These are phyloP conservation scores for Hortiboletus campestris DNA, from an alignment of 768 basidiomycete genomes.

Conservation along the genomic window DNA sequence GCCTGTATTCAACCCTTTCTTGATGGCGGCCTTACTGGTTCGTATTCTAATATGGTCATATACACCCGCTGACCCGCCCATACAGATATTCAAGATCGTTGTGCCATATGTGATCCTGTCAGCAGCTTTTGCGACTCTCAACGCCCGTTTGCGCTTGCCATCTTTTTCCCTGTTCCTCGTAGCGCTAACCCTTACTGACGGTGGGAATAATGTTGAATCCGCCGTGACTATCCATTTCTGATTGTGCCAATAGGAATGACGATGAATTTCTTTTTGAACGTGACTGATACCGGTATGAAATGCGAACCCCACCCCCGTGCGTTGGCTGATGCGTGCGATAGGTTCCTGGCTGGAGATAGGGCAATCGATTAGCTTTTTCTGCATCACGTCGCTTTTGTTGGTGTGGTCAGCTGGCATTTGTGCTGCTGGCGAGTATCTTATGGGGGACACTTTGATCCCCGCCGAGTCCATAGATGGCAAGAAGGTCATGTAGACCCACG, in stretches of 20 bases:
- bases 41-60: slow-evolving; percentile 10
- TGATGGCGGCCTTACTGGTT: slow-evolving; percentile 74
- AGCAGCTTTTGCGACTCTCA: slow-evolving; percentile 64
- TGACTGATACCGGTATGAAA: slow-evolving; percentile 68
- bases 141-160: slow-evolving; percentile 63
- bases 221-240: neutral
- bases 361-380: slow-evolving; percentile 85
- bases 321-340: slow-evolving; percentile 20
- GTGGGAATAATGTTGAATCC: slow-evolving; percentile 5
- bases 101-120: slow-evolving; percentile 79
- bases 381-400: slow-evolving; percentile 74
- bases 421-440: slow-evolving; percentile 66
- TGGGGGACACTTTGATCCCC: slow-evolving; percentile 40
- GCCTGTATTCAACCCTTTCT: slow-evolving; percentile 81
- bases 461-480: slow-evolving; percentile 11
- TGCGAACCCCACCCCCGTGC: neutral
- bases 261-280: slow-evolving; percentile 78
- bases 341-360: slow-evolving; percentile 91
- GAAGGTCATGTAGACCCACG: slow-evolving; percentile 26
- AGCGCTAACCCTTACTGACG: slow-evolving; percentile 54
- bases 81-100: slow-evolving; percentile 77
- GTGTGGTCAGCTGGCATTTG: slow-evolving; percentile 80
- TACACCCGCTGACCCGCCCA: neutral
- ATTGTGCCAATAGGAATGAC: slow-evolving; percentile 60
- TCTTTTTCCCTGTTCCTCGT: slow-evolving; percentile 81